Percentiles rank a stretch among this genome's conserved stretches.
Conservation (phyloP, 495 filamentous ascomycete genomes). For the Tuber indicum region DNA sequence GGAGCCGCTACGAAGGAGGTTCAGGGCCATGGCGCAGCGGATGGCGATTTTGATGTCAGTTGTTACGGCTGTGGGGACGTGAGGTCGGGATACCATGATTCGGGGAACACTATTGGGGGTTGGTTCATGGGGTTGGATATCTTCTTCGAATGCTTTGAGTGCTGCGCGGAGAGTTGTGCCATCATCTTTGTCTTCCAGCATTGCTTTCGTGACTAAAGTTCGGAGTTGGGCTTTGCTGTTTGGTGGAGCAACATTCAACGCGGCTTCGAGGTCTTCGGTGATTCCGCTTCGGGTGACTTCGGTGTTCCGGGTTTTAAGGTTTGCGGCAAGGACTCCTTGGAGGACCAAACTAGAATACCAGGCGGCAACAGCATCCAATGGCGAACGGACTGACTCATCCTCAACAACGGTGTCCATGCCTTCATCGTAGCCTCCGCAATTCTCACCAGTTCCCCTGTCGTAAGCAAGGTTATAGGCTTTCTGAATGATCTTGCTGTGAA, state of each 20-base stretch:
- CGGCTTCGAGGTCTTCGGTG: constrained; percentile 57
- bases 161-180: constrained; percentile 53
- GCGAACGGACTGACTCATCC: constrained; percentile 76
- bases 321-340: constrained; percentile 60
- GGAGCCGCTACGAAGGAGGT: constrained; percentile 54
- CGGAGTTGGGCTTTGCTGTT: constrained; percentile 68
- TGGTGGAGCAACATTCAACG: constrained; percentile 68
- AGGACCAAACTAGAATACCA: constrained; percentile 82
- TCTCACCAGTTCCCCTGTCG: constrained; percentile 67
- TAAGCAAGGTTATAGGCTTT: constrained; percentile 86
- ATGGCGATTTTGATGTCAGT: constrained; percentile 66
- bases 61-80: constrained; percentile 45
- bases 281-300: constrained; percentile 40
- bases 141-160: constrained; percentile 48
- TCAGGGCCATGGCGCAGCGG: constrained; percentile 72
- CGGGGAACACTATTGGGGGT: constrained; percentile 31
- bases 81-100: constrained; percentile 47
- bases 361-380: constrained; percentile 80
- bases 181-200: constrained; percentile 52
- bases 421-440: constrained; percentile 56
- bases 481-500: constrained; percentile 70
- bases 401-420: constrained; percentile 79
- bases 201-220: constrained; percentile 65
- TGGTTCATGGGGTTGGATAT: constrained; percentile 22
- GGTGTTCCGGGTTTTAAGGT: constrained; percentile 50